Evolutionary conservation across 1,284 basidiomycete species (phyloP), one percentile per base, ranked within the genome.

Genomic region (Schizophyllum commune): DNA sequence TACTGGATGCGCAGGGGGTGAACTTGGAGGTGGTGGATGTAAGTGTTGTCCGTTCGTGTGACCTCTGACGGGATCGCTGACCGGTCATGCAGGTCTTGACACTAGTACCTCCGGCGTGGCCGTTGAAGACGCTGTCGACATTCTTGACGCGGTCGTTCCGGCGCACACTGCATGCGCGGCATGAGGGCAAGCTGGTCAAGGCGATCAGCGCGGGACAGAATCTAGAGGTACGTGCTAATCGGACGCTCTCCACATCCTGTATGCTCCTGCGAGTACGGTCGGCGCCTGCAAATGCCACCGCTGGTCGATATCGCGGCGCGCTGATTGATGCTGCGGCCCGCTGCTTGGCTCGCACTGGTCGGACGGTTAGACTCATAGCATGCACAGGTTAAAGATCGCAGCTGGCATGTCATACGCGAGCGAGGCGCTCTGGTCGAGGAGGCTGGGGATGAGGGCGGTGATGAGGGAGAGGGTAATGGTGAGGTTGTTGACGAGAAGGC

Each of bases 121-220:
- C 91, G 0, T 74, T 96, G 3, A 77, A 80, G 21, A 74, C 83
- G 5, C 79, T 94, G 64, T 84, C 88, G 0, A 84, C 88, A 0
- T 95, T 95, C 77, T 79, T 96, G 58, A 74, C 84, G 11, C 85
- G 92, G 2, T 89, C 92, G 0, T 81, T 94, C 64, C 82, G 92
- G 17, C 80, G 88, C 57, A 83, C 86, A 3, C 73, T 91, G n/a
- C 92, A 96, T 68, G 74, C 79, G 13, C 73, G 75, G 21, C 84
- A 89, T 56, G 89, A 94, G 69, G 83, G 83, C 5, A 80, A 84
- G 67, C 86, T 93, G 60, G 71, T 92, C 60, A 92, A 89, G 70
- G 82, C 83, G 17, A 78, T 93, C 61, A 83, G 82, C 64, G 77
- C 81, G 13, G 87, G 84, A 5, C 85, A 92, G 70, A 92, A 92